Evolutionary conservation across 108 stramenopile genomes (phyloP), one percentile per base, ranked within the genome.

Genomic region (Cyclostephanos tholiformis): DNA sequence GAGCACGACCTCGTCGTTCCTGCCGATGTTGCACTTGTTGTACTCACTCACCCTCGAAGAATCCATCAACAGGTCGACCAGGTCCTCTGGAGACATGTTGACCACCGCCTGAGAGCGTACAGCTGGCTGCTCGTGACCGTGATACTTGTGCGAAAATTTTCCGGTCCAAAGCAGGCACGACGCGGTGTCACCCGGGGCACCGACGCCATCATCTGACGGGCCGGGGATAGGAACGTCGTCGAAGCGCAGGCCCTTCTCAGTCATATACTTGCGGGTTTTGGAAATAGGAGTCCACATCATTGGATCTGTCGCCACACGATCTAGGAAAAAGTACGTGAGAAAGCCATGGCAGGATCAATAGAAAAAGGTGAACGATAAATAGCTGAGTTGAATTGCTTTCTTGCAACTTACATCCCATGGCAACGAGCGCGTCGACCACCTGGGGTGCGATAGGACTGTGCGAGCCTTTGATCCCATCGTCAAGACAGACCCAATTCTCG

Each of bases 41-140:
- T 94, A 94, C 71, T 90, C 88, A 55, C 86, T 72, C 11, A 91
- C 90, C 16, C 90, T 83, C 19, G 32, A 44, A 29, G 84, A 86
- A 74, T 94, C 93, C 53, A 94, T 84, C 14, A 94, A 57, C 59
- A 94, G 69, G 44, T 90, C 89, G 23, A 87, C 76, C 12, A 94
- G 57, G 0, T 74, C 74, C 57, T 88, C 82, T 11, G 93, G 67
- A 23, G 79, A 72, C 77, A 82, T 85, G 20, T 82, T 70, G 4
- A 94, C 71, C 23, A 91, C 64, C 17, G 86, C 90, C 58, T 79
- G 82, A 9, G 85, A 79, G 4, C 90, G 82, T 41, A 94, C 81
- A 0, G 88, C 89, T 9, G 90, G 87, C 23, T 88, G 51, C 43
- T 91, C 90, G 61, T 87, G 84, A 5, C 90, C 90, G 60, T 91